These are phyloP conservation scores for Xylaria polymorpha DNA, from an alignment of 2,329 filamentous ascomycete species.

Conservation along the genomic window DNA sequence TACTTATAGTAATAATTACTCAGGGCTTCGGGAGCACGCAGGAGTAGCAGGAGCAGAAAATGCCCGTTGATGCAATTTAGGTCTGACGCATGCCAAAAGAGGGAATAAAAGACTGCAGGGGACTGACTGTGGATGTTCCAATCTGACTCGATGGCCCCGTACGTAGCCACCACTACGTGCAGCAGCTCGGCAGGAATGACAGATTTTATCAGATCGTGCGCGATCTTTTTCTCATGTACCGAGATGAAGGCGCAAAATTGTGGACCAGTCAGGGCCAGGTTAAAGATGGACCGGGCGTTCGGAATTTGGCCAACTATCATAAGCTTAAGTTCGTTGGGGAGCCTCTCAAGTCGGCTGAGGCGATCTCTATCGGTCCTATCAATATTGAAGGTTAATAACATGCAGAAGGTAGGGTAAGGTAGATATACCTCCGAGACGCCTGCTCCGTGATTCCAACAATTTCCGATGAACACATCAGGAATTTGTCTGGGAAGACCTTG, in stretches of 20 bases:
- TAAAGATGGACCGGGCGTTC: background rate
- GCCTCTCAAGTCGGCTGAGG: slow-evolving; percentile 13
- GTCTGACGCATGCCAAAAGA: too few relatives aligned
- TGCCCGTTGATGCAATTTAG: too few relatives aligned
- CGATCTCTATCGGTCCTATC: background rate
- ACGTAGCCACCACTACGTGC: background rate
- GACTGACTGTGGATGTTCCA: background rate
- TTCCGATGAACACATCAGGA: background rate
- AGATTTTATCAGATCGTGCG: background rate
- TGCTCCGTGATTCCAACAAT: background rate
- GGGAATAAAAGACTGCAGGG: too few relatives aligned
- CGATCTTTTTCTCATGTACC: slow-evolving; percentile 8
- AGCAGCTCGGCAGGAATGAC: background rate
- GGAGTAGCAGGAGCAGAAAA: too few relatives aligned
- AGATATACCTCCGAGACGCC: background rate
- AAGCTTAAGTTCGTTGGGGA: slow-evolving; percentile 21
- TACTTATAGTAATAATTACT: too few relatives aligned
- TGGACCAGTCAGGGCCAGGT: slow-evolving; percentile 16
- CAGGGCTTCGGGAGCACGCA: too few relatives aligned
- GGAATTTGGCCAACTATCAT: background rate
- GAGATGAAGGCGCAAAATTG: background rate
- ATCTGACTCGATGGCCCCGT: background rate
- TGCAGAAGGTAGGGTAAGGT: background rate
- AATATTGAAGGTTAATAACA: background rate
- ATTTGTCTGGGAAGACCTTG: background rate